Evolutionary conservation across 2,329 filamentous ascomycete species (phyloP).

Genomic region (Fusarium verticillioides): DNA sequence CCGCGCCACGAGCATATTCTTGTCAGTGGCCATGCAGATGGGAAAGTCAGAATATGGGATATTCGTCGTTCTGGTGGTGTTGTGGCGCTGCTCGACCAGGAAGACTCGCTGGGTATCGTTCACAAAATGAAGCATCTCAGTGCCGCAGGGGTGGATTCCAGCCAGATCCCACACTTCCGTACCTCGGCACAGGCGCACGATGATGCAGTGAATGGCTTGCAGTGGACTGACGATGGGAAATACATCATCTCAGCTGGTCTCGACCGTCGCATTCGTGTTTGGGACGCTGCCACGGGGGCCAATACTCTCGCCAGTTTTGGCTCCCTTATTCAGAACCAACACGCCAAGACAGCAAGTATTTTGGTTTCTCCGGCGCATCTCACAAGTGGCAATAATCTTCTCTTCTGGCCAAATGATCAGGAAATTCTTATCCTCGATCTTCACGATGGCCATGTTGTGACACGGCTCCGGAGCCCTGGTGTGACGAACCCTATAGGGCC

Average conservation of each 20-base stretch:
- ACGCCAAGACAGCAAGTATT: conserved; percentile 69
- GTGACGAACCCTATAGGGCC: conserved; percentile 57
- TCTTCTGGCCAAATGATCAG: conserved; percentile 84
- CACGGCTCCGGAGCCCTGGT: conserved; percentile 74
- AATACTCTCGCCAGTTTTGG: conserved; percentile 93
- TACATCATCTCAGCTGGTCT: conserved; percentile 84
- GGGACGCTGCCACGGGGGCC: conserved; percentile 82
- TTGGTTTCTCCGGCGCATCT: conserved; percentile 71
- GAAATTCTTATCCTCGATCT: conserved; percentile 85
- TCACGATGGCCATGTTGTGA: conserved; percentile 78
- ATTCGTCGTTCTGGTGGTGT: conserved; percentile 81
- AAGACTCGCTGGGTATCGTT: conserved; percentile 79
- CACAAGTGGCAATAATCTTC: conserved; percentile 68
- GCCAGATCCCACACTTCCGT: conserved; percentile 53
- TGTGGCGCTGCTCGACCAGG: conserved; percentile 82
- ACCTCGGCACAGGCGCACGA: conserved; percentile 74
- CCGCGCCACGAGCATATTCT: conserved; percentile 82
- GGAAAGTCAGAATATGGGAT: conserved; percentile 87
- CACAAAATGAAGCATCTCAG: conserved; percentile 51
- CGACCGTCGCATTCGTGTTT: conserved; percentile 86
- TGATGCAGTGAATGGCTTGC: conserved; percentile 84
- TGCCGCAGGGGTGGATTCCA: conserved; percentile 47
- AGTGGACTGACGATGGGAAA: conserved; percentile 83
- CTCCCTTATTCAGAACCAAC: conserved; percentile 79
- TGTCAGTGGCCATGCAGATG: conserved; percentile 86